Percentiles rank a stretch among this genome's conserved stretches.
Evolutionary conservation across 2,329 filamentous ascomycete species (phyloP).

Genomic region (Orbilia oligospora): DNA sequence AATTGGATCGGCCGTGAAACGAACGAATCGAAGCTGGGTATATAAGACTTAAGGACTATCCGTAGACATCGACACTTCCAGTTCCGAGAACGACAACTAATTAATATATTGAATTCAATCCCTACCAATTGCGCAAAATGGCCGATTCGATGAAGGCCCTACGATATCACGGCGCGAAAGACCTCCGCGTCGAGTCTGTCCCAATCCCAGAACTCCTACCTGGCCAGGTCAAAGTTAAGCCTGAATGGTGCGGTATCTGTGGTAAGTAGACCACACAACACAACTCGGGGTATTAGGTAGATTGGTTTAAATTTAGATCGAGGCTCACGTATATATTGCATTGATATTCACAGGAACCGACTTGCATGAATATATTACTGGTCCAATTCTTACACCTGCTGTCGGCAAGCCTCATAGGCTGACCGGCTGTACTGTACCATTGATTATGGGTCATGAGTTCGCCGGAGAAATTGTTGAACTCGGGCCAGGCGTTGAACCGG

Average conservation of each 20-base stretch:
- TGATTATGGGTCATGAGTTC: slow-evolving; percentile 78
- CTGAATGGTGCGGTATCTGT: slow-evolving; percentile 59
- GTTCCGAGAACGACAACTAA: background rate
- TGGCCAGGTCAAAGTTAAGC: slow-evolving; percentile 55
- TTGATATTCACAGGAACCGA: slow-evolving; percentile 34
- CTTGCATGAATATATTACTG: slow-evolving; percentile 52
- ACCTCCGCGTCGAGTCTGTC: slow-evolving; percentile 45
- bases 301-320: background rate
- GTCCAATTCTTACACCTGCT: slow-evolving; percentile 50
- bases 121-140: slow-evolving; percentile 25
- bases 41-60: background rate
- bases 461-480: slow-evolving; percentile 74
- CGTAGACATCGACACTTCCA: background rate
- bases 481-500: slow-evolving; percentile 69
- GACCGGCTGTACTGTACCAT: slow-evolving; percentile 73
- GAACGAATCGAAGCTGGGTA: background rate
- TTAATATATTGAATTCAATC: background rate
- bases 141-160: slow-evolving; percentile 49
- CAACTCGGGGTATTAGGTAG: slow-evolving; percentile 3
- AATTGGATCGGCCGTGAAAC: background rate
- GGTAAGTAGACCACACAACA: slow-evolving; percentile 34
- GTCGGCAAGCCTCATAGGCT: slow-evolving; percentile 68
- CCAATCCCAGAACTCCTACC: slow-evolving; percentile 49
- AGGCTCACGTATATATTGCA: background rate
- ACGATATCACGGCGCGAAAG: slow-evolving; percentile 48